These are phyloP conservation scores for Canavalia gladiata DNA, from an alignment of 306 rosid genomes.

Conservation along the genomic window DNA sequence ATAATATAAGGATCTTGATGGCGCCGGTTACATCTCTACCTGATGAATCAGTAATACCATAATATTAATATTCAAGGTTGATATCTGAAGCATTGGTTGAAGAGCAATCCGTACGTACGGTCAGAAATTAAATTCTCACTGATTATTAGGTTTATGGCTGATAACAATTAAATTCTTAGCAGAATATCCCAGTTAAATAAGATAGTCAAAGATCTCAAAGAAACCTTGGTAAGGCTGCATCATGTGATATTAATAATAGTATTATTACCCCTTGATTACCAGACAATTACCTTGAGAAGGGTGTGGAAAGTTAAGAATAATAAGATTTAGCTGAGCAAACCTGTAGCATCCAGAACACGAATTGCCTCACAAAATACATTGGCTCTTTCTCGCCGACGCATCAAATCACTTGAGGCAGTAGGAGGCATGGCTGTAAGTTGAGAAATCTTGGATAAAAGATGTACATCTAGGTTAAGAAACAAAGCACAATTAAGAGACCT, in stretches of 20 bases:
- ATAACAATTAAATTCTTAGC: neutral
- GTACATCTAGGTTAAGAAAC: conserved; percentile 78
- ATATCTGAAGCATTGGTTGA: neutral
- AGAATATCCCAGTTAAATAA: neutral
- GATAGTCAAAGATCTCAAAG: conserved; percentile 16
- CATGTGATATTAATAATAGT: conserved; percentile 18
- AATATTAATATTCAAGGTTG: neutral
- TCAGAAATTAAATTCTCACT: too few relatives aligned
- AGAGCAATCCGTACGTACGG: neutral
- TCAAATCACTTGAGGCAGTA: conserved; percentile 63
- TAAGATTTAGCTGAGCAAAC: conserved; percentile 49
- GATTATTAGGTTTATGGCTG: neutral
- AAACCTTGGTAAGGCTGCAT: neutral
- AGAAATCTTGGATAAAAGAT: conserved; percentile 93
- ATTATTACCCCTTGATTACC: conserved; percentile 20
- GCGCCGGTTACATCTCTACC: neutral
- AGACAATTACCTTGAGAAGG: conserved; percentile 19
- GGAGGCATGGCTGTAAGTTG: conserved; percentile 68
- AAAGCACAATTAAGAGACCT: conserved; percentile 27
- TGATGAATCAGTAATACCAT: neutral
- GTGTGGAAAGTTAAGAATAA: conserved; percentile 5
- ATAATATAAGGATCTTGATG: neutral
- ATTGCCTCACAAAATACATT: conserved; percentile 93
- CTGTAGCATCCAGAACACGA: conserved; percentile 96
- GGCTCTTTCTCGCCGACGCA: conserved; percentile 74